Conservation (phyloP, 2,329 filamentous ascomycete genomes). For the Cryphonectria radicalis region DNA sequence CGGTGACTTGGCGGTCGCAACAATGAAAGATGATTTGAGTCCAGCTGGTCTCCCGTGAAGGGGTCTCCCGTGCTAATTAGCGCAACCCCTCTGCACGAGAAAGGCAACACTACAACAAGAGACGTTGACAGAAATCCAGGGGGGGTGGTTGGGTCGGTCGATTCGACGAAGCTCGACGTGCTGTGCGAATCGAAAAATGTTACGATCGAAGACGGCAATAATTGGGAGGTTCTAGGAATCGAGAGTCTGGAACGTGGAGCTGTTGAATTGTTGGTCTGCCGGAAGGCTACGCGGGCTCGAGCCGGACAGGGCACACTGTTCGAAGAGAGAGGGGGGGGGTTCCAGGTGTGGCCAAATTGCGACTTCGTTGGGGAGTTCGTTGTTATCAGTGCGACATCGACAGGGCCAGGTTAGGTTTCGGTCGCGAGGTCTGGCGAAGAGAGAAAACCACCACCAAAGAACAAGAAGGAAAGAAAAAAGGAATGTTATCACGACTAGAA, state of each 20-base stretch:
- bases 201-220: not conserved
- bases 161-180: slow-evolving; percentile 1
- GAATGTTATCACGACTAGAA: slow-evolving; percentile 13
- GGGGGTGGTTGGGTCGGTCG: not conserved
- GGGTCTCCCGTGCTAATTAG: slow-evolving; percentile 11
- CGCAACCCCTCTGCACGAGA: slow-evolving; percentile 7
- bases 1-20: not conserved
- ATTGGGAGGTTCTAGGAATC: slow-evolving; percentile 9
- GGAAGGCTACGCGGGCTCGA: slow-evolving; percentile 21
- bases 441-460: slow-evolving; percentile 9
- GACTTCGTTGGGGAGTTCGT: not conserved
- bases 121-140: not conserved
- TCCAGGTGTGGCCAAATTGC: not conserved
- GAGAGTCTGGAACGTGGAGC: slow-evolving; percentile 14
- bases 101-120: not conserved
- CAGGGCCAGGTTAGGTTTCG: not conserved
- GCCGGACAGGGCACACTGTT: slow-evolving; percentile 8
- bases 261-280: not conserved
- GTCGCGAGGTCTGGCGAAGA: slow-evolving; percentile 19
- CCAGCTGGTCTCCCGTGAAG: slow-evolving; percentile 7
- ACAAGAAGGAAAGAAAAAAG: slow-evolving; percentile 17
- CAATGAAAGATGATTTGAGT: slow-evolving; percentile 3
- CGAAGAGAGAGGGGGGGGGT: not conserved
- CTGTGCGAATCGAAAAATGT: not conserved
- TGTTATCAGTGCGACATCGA: slow-evolving; percentile 8